These are phyloP conservation scores for Boletales sp. DNA, from an alignment of 768 basidiomycete genomes.

Conservation along the genomic window DNA sequence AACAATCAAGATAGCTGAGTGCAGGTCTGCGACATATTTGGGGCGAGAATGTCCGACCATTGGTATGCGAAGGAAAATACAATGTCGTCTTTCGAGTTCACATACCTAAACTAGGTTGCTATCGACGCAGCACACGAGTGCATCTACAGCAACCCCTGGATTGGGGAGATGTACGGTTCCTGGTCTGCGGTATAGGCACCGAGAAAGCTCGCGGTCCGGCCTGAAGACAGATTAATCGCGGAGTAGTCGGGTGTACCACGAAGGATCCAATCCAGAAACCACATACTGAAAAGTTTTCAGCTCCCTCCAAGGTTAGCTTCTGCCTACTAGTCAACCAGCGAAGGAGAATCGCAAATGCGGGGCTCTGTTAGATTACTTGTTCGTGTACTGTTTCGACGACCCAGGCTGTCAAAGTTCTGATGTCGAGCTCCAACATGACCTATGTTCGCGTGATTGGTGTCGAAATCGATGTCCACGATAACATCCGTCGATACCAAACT, in stretches of 20 bases:
- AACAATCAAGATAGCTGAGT: neutral
- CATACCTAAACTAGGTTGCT: conserved; percentile 1
- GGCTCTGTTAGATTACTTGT: neutral
- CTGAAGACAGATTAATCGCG: conserved; percentile 1
- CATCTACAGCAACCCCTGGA: conserved; percentile 8
- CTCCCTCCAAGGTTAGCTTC: no score
- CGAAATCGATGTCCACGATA: neutral
- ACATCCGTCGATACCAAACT: neutral
- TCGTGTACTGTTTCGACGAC: neutral
- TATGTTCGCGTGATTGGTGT: neutral
- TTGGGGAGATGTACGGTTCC: conserved; percentile 4
- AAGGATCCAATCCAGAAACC: neutral
- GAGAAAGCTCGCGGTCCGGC: neutral
- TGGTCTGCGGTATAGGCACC: conserved; percentile 10
- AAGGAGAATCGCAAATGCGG: neutral
- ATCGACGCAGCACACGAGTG: conserved; percentile 1
- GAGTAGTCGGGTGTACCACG: neutral
- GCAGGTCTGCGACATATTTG: neutral
- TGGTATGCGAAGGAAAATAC: neutral
- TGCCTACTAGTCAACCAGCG: neutral
- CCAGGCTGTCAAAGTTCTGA: neutral
- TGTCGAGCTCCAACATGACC: neutral
- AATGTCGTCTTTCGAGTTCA: conserved; percentile 3
- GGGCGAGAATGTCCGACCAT: neutral
- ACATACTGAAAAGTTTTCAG: neutral